Evolutionary conservation across 345 rosid genomes (phyloP).

Genomic region (Citrus cavaleriei): DNA sequence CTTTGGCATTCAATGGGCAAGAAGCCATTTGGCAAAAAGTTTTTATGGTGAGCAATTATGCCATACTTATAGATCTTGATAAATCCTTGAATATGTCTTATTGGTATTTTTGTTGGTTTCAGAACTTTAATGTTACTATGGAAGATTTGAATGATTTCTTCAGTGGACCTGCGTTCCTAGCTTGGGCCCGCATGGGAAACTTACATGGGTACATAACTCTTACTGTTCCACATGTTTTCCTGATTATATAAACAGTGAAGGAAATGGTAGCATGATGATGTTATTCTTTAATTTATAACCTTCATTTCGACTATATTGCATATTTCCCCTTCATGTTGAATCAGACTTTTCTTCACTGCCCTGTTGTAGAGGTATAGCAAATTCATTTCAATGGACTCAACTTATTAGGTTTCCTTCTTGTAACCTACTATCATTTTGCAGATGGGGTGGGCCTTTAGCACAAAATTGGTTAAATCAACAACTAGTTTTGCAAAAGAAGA

Average conservation of each 20-base stretch:
- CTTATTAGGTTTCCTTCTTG: neutral
- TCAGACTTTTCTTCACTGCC: neutral
- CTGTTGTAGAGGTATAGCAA: neutral
- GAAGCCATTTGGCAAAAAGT: constrained; percentile 94
- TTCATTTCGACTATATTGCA: neutral
- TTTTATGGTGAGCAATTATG: constrained; percentile 52
- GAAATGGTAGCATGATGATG: neutral
- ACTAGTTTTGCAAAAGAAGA: constrained; percentile 71
- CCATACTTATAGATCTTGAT: neutral
- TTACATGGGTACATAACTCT: constrained; percentile 66
- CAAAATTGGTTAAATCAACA: constrained; percentile 83
- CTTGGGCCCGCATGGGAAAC: constrained; percentile 99
- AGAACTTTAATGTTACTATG: constrained; percentile 69
- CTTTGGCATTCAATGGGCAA: constrained; percentile 93
- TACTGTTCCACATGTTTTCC: neutral
- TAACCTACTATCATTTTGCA: constrained; percentile 24
- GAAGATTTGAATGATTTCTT: constrained; percentile 78
- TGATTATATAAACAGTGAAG: neutral
- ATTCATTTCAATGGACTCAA: neutral
- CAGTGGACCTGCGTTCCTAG: constrained; percentile 98
- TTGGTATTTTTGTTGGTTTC: constrained; percentile 17
- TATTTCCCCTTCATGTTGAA: neutral
- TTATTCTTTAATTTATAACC: neutral
- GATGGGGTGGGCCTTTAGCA: constrained; percentile 97
- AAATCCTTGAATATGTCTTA: neutral